These are phyloP conservation scores for Nicotiana otophora DNA, from an alignment of 257 asterid species.

Conservation along the genomic window DNA sequence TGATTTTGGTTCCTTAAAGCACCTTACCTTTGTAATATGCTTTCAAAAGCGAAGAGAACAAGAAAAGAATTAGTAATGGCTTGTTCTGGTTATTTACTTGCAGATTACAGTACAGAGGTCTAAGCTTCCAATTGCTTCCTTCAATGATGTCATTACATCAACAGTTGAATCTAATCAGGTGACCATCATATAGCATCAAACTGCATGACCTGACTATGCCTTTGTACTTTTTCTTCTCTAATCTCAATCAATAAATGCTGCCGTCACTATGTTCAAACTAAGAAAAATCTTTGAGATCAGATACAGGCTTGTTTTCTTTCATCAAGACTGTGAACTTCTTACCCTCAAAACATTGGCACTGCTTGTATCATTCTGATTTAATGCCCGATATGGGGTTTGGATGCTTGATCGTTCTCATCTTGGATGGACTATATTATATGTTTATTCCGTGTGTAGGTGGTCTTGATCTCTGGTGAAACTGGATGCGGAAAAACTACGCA, in stretches of 20 bases:
- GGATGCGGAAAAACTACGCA: slow-evolving; percentile 98
- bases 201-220: background rate
- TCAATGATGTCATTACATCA: slow-evolving; percentile 62
- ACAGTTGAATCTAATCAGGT: slow-evolving; percentile 78
- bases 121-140: slow-evolving; percentile 86
- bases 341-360: slow-evolving; percentile 2
- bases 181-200: slow-evolving; percentile 7
- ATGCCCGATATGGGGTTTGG: slow-evolving; percentile 11
- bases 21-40: background rate
- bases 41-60: background rate
- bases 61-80: background rate
- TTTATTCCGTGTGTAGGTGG: slow-evolving; percentile 50
- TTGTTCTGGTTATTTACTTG: slow-evolving; percentile 16
- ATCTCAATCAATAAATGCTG: background rate
- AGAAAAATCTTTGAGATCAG: background rate
- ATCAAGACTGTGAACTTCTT: background rate
- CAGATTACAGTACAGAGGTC: slow-evolving; percentile 65
- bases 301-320: background rate
- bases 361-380: background rate
- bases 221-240: background rate
- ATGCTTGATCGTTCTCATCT: background rate
- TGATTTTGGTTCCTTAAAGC: background rate
- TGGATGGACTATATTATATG: background rate
- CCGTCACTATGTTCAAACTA: background rate
- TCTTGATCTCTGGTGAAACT: slow-evolving; percentile 93